Conservation (phyloP, 2,329 filamentous ascomycete genomes). For the Nectriaceae sp. region DNA sequence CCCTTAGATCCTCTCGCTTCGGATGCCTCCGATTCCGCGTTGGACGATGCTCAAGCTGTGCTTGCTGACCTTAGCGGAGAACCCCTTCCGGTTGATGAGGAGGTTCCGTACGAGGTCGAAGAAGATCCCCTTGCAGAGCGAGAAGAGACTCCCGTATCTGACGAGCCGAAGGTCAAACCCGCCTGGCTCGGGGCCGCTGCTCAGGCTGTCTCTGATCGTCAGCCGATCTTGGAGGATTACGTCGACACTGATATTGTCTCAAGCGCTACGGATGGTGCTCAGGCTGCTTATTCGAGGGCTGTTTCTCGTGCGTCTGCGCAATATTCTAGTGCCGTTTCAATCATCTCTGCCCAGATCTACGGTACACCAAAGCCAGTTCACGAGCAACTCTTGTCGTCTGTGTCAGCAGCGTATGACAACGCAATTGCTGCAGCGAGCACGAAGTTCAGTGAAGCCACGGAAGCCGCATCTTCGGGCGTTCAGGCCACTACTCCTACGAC, state of each 20-base stretch:
- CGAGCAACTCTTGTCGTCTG: slow-evolving; percentile 68
- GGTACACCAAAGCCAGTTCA: slow-evolving; percentile 71
- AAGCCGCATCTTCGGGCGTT: slow-evolving; percentile 52
- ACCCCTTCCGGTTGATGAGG: slow-evolving; percentile 24
- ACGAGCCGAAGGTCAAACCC: slow-evolving; percentile 43
- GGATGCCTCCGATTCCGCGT: slow-evolving; percentile 27
- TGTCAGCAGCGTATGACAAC: slow-evolving; percentile 68
- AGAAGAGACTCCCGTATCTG: slow-evolving; percentile 25
- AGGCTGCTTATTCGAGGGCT: slow-evolving; percentile 65
- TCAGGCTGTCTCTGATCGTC: slow-evolving; percentile 48
- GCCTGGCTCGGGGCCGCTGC: slow-evolving; percentile 54
- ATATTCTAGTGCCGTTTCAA: slow-evolving; percentile 67
- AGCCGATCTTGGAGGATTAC: slow-evolving; percentile 53
- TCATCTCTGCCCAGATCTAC: slow-evolving; percentile 66
- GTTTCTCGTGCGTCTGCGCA: slow-evolving; percentile 66
- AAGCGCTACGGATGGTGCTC: slow-evolving; percentile 46
- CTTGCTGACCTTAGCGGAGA: slow-evolving; percentile 30
- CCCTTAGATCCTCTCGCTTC: slow-evolving; percentile 21
- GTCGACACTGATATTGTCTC: slow-evolving; percentile 36
- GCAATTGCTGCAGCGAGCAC: slow-evolving; percentile 64
- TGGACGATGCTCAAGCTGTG: slow-evolving; percentile 23
- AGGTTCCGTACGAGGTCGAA: slow-evolving; percentile 30
- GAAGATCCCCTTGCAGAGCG: slow-evolving; percentile 23
- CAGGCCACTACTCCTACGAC: slow-evolving; percentile 45
- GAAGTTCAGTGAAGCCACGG: slow-evolving; percentile 56